Evolutionary conservation across 202 grass and related monocot genomes (phyloP).

Genomic region (Setaria viridis): DNA sequence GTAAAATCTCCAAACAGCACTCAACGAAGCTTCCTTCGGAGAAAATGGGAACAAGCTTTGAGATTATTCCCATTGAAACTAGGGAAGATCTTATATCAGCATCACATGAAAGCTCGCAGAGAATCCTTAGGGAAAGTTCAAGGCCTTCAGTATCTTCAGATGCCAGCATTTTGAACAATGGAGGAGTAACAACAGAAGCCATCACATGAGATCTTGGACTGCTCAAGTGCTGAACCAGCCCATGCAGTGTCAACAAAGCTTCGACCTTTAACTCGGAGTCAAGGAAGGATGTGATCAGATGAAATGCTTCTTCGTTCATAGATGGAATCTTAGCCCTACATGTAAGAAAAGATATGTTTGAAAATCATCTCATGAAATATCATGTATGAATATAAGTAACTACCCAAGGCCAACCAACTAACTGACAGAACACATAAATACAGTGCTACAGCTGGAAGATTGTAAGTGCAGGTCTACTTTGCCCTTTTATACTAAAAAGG

Average conservation of each 20-base stretch:
- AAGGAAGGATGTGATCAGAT: slow-evolving; percentile 65
- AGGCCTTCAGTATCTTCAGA: slow-evolving; percentile 61
- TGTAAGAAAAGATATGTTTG: slow-evolving; percentile 21
- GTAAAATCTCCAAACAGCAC: slow-evolving; percentile 71
- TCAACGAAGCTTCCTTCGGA: slow-evolving; percentile 59
- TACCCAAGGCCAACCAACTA: slow-evolving; percentile 13
- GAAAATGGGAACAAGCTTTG: slow-evolving; percentile 67
- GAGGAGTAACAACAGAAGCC: slow-evolving; percentile 53
- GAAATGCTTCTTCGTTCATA: slow-evolving; percentile 63
- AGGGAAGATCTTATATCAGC: slow-evolving; percentile 54
- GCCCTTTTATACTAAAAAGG: background rate
- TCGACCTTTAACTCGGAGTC: slow-evolving; percentile 57
- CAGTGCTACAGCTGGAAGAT: background rate
- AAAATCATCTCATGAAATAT: slow-evolving; percentile 19
- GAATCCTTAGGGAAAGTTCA: slow-evolving; percentile 66
- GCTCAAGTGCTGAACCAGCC: slow-evolving; percentile 50
- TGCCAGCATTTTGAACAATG: slow-evolving; percentile 59
- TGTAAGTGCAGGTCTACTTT: background rate
- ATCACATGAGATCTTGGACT: slow-evolving; percentile 49
- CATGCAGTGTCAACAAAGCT: slow-evolving; percentile 68
- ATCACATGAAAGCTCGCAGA: slow-evolving; percentile 68
- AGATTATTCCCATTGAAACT: slow-evolving; percentile 67
- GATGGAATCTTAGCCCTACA: slow-evolving; percentile 62
- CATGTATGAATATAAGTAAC: slow-evolving; percentile 6
- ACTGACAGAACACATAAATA: slow-evolving; percentile 17